Base-by-base conservation (phyloP, 495 filamentous ascomycete genomes). In the Talaromyces wortmannii region DNA sequence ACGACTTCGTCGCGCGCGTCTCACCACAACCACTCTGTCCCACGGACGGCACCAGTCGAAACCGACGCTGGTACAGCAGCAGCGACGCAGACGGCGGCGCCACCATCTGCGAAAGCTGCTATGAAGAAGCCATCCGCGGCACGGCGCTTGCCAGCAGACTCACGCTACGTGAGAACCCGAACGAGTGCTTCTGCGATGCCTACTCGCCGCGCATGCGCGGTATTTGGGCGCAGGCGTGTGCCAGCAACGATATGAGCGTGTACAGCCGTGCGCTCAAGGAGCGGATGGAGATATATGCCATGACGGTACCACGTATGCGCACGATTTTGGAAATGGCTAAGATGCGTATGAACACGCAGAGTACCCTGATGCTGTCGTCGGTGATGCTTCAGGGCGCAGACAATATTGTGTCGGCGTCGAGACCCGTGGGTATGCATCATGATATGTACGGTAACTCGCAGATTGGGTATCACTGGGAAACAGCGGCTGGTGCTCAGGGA, bases 121-220 rank as follows among this genome's bases (percentile, higher is more conserved):
- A 67, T 54, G 55, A 61, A 29, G 67, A 69, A 15, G 68, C 66
- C 32, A 66, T 69, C 10, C 61, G 57, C 7, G 65, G 60, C 48
- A 65, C 60, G n/a, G 50, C 57, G 0, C 50, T 73, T 7, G 63
- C 64, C 2, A 43, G 52, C 46, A 55, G 52, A 5, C 63, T 71
- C 61, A 65, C 62, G 0, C 49, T 65, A 12, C 52, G 55, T 2
- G 51, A 59, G 45, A 61, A 63, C 7, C 60, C 63, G 4, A 59
- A 57, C 1, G 59, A 53, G 13, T 58, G 58, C 17, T 64, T 68
- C 48, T 72, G 69, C 42, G 69, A 69, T 40, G 55, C 70, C 31
- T 72, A 73, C 48, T 71, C 67, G 5, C 63, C 65, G 15, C 65
- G 69, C 7, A 72, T 70, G 69, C 71, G 70, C 51, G 57, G 48